phyloP scores from a whole-genome alignment of 176 grass and related monocot genomes.

The Miscanthus lutarioriparius region DNA sequence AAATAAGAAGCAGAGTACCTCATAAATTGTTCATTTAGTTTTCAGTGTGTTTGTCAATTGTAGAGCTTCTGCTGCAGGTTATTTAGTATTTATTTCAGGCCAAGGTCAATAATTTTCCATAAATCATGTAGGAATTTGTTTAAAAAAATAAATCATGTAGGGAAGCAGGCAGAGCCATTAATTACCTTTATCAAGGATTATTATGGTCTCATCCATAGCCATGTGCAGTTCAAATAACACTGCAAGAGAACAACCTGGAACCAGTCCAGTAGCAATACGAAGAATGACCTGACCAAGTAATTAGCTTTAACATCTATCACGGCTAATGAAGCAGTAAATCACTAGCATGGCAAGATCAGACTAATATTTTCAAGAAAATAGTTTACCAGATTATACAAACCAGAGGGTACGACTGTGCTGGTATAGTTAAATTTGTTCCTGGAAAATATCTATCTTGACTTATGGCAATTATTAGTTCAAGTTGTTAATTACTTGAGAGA shows the following conservation, averaged over 20 bases:
- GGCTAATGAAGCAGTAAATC: not conserved
- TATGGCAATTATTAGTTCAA: not conserved
- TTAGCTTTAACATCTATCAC: not conserved
- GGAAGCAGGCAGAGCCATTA: not conserved
- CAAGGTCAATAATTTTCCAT: not conserved
- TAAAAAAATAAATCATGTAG: not conserved
- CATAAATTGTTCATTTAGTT: not conserved
- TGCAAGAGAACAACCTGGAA: not conserved
- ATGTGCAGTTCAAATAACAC: not conserved
- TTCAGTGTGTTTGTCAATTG: not conserved
- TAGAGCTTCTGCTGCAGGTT: not conserved
- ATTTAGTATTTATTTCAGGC: not conserved
- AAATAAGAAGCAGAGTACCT: not conserved
- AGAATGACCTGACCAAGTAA: not conserved
- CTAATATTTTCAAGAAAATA: not conserved
- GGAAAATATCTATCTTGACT: not conserved
- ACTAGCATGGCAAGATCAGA: not conserved
- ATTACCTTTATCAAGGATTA: conserved; percentile 4
- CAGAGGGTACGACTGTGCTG: not conserved
- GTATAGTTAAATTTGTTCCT: not conserved
- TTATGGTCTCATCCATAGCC: not conserved
- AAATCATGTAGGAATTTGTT: not conserved
- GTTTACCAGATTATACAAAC: not conserved
- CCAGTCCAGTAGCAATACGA: not conserved
- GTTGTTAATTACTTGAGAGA: conserved; percentile 4